Base-by-base conservation (phyloP, 805 yeast genomes). In the Zygoascus biomembranicola region DNA sequence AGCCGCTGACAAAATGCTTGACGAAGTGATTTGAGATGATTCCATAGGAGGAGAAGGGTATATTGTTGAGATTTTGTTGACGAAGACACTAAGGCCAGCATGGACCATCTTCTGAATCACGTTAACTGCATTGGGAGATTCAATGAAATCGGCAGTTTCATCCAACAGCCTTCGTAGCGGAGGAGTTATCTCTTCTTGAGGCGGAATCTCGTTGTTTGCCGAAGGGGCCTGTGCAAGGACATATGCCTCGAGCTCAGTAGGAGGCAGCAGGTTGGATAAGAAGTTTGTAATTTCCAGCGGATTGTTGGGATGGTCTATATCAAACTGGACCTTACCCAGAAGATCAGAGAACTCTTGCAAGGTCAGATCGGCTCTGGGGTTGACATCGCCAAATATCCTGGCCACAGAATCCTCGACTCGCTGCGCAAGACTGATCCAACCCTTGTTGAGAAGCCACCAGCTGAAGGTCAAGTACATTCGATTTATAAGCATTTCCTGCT, bases 401-500 rank as follows among this genome's bases (percentile, higher is more conserved):
- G 72, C 74, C 2, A 92, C 90, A 3, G 78, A 71, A 1, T 67
- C 64, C 61, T 81, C 80, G 31, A 88, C 79, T 19, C 75, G 68
- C 31, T 73, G 69, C 20, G 79, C 74, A 37, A 87, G 70, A 35
- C 74, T 71, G 20, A 75, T 61, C 90, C 94, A 89, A 0, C 98
- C 98, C 58, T 82, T 80, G 67, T 92, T 90, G 50, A 92, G 73
- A 47, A 92, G 68, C 97, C 97, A 92, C 97, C 97, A 92, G 56
- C 90, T 84, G 57, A 89, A 78, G 0, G 95, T 85, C 47, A 92
- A 73, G 65, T 86, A 92, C 50, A 89, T 85, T 62, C 94, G 92
- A 63, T 84, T 81, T 59, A 78, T 78, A 39, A 69, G 73, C 39
- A 58, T 44, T 37, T 61, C 64, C 51, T 63, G 61, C 31, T 60